phyloP scores from a whole-genome alignment of 306 rosid species.

The Quercus agrifolia region DNA sequence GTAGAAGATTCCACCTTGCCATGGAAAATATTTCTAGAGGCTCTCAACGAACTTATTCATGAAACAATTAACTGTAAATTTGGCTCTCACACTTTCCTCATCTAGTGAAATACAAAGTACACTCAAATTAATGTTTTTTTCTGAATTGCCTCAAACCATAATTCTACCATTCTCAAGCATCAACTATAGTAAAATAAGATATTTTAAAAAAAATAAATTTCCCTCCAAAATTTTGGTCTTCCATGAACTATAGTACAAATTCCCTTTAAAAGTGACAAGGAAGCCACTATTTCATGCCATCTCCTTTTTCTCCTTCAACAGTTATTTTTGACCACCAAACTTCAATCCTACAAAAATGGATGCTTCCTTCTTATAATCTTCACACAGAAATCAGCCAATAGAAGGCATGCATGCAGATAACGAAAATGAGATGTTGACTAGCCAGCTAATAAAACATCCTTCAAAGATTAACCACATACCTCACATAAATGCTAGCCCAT shows the following conservation, averaged over 20 bases:
- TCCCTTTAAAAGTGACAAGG: background rate
- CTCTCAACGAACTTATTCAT: background rate
- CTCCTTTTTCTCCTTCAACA: background rate
- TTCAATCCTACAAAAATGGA: background rate
- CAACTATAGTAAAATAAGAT: slow-evolving; percentile 10
- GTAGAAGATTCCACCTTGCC: background rate
- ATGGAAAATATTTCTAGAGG: background rate
- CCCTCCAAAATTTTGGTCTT: slow-evolving; percentile 32
- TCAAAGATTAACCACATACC: slow-evolving; percentile 19
- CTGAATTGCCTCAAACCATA: slow-evolving; percentile 14
- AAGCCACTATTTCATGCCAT: background rate
- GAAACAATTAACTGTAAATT: background rate
- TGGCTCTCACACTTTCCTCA: background rate
- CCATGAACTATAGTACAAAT: slow-evolving; percentile 27
- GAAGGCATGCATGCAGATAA: slow-evolving; percentile 27
- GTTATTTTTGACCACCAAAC: slow-evolving; percentile 28
- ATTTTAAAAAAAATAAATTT: slow-evolving; percentile 11
- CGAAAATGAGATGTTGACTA: background rate
- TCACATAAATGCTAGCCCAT: slow-evolving; percentile 10
- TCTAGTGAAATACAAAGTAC: background rate
- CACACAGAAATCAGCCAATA: slow-evolving; percentile 6
- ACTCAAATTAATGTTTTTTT: slow-evolving; percentile 22
- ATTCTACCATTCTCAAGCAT: slow-evolving; percentile 8
- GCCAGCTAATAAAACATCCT: slow-evolving; percentile 8
- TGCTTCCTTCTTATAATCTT: slow-evolving; percentile 29